These are phyloP conservation scores for Heimioporus sp. DNA, from an alignment of 768 basidiomycete genomes.

Conservation along the genomic window DNA sequence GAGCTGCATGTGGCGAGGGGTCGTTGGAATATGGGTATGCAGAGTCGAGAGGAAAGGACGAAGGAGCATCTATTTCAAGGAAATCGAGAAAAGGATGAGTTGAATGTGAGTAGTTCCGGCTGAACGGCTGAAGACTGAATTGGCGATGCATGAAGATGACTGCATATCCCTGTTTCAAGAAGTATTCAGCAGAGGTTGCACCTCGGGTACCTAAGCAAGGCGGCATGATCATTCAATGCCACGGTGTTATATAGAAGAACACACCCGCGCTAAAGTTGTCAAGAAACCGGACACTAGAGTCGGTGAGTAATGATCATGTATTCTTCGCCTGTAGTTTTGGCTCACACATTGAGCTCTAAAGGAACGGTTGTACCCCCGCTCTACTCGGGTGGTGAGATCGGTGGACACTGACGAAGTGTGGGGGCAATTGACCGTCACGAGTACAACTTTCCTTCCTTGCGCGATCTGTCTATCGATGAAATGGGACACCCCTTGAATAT, in stretches of 20 bases:
- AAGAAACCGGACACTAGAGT: slow-evolving; percentile 86
- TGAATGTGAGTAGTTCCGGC: slow-evolving; percentile 95
- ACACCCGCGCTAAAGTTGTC: slow-evolving; percentile 98
- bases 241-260: slow-evolving; percentile 18
- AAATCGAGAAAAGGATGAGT: slow-evolving; percentile 98
- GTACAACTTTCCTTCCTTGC: slow-evolving; percentile 73
- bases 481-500: slow-evolving; percentile 57
- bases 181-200: slow-evolving; percentile 97
- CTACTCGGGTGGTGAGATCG: slow-evolving; percentile 40
- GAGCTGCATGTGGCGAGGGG: slow-evolving; percentile 14
- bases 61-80: slow-evolving; percentile 58
- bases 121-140: slow-evolving; percentile 97
- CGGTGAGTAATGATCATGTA: slow-evolving; percentile 16
- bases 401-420: slow-evolving; percentile 1
- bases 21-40: slow-evolving; percentile 32
- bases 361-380: slow-evolving; percentile 99
- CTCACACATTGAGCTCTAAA: slow-evolving; percentile 98
- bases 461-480: slow-evolving; percentile 71
- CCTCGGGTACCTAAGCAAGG: slow-evolving; percentile 78
- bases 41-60: slow-evolving; percentile 17
- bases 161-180: slow-evolving; percentile 89
- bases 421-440: slow-evolving; percentile 78
- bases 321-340: slow-evolving; percentile 14
- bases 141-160: slow-evolving; percentile 99
- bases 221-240: neutral